Base-by-base conservation (phyloP, 1,284 basidiomycete species). In the Psilocybe mexicana region DNA sequence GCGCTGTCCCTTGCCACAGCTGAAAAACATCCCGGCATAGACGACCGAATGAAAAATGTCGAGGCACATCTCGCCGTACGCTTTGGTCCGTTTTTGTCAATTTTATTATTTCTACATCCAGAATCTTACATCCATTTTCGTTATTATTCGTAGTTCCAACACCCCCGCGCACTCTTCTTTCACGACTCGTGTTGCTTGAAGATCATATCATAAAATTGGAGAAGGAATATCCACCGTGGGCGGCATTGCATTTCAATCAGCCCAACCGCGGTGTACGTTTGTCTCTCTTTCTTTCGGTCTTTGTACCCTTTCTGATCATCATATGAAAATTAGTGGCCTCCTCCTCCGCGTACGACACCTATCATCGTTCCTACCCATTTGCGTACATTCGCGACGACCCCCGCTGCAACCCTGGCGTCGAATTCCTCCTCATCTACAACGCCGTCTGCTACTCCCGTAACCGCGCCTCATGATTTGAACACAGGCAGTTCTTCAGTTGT, bases 201-300 rank as follows among this genome's bases (percentile, higher is more conserved):
- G 87, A 90, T 42, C 88, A 92, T 65, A 80, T 92, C 57, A 78
- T 88, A 38, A 78, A 79, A 51, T 74, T 92, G 1, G 90, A 92
- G 68, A 87, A 82, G 65, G 88, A 92, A 54, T 90, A 89, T 65
- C 90, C 90, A 1, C 88, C 90, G 3, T 92, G 90, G 90, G 88
- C 90, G 0, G 89, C 90, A 7, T 73, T 92, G 24, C 90, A 92
- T 67, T 92, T 92, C 68, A 90, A 88, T 60, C 90, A 92, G 66
- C 90, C 90, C 2, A 80, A 84, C 66, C 83, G 90, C 57, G 87
- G 86, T 18, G 90, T 92, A 74, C 52, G 87, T 80, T n/a, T 51
- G 25, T 14, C n/a, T 43, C 30, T 43, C 18, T 43, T n/a, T 12
- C 14, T 8, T 24, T 6, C 30, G 25, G 8, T 33, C 8, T 33